These are phyloP conservation scores for Erythrophleum fordii DNA, from an alignment of 306 rosid genomes.

Conservation along the genomic window DNA sequence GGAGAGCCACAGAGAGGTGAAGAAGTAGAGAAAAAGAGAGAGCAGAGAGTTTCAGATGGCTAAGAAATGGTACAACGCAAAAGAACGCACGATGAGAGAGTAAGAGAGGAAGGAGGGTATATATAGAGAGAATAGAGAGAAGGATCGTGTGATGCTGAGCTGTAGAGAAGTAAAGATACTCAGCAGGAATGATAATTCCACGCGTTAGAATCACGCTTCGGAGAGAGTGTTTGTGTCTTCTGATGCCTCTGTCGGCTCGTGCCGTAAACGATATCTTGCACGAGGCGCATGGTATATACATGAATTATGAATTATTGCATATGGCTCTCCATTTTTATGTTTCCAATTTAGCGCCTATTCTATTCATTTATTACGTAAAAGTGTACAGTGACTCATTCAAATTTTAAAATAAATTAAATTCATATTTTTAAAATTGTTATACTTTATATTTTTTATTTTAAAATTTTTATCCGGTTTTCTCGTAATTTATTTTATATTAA, in stretches of 20 bases:
- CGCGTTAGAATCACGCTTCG: conserved; percentile 51
- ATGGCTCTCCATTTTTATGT: neutral
- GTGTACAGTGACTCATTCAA: too few relatives aligned
- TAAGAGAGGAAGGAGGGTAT: neutral
- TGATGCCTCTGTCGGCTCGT: neutral
- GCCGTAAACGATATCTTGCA: conserved; percentile 7
- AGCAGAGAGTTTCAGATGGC: neutral
- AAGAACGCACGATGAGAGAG: neutral
- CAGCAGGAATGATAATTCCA: conserved; percentile 39
- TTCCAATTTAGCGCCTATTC: neutral
- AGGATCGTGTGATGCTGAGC: conserved; percentile 36
- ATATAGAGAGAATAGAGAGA: neutral
- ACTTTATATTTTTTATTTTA: too few relatives aligned
- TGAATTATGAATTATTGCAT: neutral
- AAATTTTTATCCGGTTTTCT: too few relatives aligned
- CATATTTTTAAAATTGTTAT: too few relatives aligned
- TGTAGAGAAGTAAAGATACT: neutral
- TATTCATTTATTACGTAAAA: neutral
- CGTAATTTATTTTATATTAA: too few relatives aligned
- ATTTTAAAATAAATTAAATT: too few relatives aligned
- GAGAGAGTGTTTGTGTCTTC: too few relatives aligned
- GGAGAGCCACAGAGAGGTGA: neutral
- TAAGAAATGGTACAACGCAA: neutral
- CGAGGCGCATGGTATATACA: neutral
- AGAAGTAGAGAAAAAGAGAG: neutral